These are phyloP conservation scores for Ogataea saltuana DNA, from an alignment of 805 yeast species.

Conservation along the genomic window DNA sequence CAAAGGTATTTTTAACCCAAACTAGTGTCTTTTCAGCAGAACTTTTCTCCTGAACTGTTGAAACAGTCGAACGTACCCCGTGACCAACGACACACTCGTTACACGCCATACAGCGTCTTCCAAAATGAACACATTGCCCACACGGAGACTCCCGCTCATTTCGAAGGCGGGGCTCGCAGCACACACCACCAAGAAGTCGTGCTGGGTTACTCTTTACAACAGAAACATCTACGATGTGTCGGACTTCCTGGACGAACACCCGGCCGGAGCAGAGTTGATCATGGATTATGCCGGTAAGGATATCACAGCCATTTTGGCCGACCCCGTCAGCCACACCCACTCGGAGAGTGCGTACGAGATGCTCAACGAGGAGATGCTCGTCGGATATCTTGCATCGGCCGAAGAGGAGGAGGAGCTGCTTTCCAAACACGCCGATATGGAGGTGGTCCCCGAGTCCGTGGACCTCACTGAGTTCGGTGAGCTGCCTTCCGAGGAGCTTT, in stretches of 20 bases:
- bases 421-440: conserved; percentile 53
- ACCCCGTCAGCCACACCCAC: conserved; percentile 69
- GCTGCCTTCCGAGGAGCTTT: conserved; percentile 70
- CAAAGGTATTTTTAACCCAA: no score
- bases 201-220: conserved; percentile 80
- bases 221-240: conserved; percentile 87
- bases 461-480: conserved; percentile 61
- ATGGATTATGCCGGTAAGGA: conserved; percentile 61
- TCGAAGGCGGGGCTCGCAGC: conserved; percentile 51
- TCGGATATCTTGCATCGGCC: conserved; percentile 80
- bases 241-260: conserved; percentile 68
- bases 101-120: neutral
- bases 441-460: conserved; percentile 38
- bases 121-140: conserved; percentile 5
- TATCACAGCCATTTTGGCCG: conserved; percentile 73
- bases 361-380: conserved; percentile 78
- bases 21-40: no score
- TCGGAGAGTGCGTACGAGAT: conserved; percentile 88
- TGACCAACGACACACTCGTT: no score
- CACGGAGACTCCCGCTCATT: conserved; percentile 53
- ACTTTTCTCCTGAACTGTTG: no score
- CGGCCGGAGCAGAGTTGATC: conserved; percentile 63
- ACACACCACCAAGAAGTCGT: conserved; percentile 55
- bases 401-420: conserved; percentile 75
- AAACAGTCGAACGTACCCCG: no score